Evolutionary conservation across 1,284 basidiomycete species (phyloP), one percentile per base, ranked within the genome.

Genomic region (Golubevia sp.): DNA sequence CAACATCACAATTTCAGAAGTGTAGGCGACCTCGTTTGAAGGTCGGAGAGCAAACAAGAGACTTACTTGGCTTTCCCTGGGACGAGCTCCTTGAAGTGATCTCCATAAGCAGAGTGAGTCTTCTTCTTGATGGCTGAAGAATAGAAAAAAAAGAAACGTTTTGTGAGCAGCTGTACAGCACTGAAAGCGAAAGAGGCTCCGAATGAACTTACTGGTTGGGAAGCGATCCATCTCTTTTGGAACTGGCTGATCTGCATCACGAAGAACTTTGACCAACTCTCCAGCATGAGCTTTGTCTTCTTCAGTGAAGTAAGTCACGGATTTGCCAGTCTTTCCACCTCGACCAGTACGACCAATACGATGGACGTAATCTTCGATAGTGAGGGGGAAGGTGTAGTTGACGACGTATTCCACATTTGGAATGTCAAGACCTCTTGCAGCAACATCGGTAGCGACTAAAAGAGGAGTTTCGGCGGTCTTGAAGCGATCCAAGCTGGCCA

Each of bases 381-480:
- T 97, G 72, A 99, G 86, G 18, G 97, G 97, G 87, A 99, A 99
- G 7, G 94, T 97, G 79, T 98, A 97, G 86, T 84, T 84, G 66
- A 85, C 68, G 44, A 86, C 84, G 30, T 91, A 88, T 55, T 90
- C 92, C 44, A 99, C 97, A 80, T 97, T 92, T 2, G 97, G 95
- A 75, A 99, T 98, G 86, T 99, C 96, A 67, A 99, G 86, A 20
- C 96, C 97, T 67, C 96, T 89, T 24, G 96, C 95, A 0, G 97
- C 97, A 2, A 99, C 96, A 83, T 99, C 96, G 24, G 96, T 99
- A 2, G 97, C 97, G 26, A 99, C 96, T 64, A 99, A 87, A 18
- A 99, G 84, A 51, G 91, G 90, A 1, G 91, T 92, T 62, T 87
- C 88, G 3, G 94, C 96, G 25, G 88, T 88, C 85, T 95, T 97